Percentiles rank a stretch among this genome's conserved stretches.
Conservation (phyloP, 495 filamentous ascomycete species). For the Neurospora sp. region DNA sequence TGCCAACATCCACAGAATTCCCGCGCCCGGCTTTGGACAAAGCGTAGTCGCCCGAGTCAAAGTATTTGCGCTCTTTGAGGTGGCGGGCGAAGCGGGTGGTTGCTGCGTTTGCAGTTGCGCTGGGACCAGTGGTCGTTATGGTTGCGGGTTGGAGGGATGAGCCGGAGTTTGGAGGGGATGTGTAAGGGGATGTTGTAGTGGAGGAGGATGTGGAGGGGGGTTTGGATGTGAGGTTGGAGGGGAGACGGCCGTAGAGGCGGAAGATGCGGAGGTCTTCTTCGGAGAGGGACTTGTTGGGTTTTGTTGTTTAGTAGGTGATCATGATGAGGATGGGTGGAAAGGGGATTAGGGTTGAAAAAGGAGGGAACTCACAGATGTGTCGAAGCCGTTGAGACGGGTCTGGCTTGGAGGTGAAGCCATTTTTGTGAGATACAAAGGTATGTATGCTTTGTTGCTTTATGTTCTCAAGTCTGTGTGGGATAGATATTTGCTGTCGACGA, state of each 20-base stretch:
- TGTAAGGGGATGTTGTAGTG: not conserved
- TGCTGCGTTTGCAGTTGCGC: constrained; percentile 61
- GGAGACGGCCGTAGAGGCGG: constrained; percentile 86
- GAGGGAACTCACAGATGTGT: not conserved
- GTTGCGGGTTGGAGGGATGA: not conserved
- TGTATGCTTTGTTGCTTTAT: not conserved
- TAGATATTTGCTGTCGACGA: not conserved
- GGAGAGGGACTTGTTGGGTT: not conserved
- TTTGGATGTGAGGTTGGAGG: constrained; percentile 29
- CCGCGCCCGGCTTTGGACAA: constrained; percentile 91
- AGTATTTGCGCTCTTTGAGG: constrained; percentile 93
- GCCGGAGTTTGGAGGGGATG: not conserved
- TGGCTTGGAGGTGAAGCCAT: not conserved
- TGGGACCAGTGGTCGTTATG: not conserved
- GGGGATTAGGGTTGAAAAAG: not conserved
- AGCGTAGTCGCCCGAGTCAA: constrained; percentile 92
- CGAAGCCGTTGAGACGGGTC: not conserved
- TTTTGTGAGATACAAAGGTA: not conserved
- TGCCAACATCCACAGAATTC: constrained; percentile 74
- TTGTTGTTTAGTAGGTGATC: not conserved
- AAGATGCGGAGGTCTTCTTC: constrained; percentile 37
- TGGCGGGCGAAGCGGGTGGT: constrained; percentile 62
- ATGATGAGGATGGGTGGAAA: not conserved
- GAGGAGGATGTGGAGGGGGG: not conserved
- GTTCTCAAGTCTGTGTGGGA: not conserved